Conservation (phyloP, 2,329 filamentous ascomycete species). For the Atkinsonella hypoxylon region DNA sequence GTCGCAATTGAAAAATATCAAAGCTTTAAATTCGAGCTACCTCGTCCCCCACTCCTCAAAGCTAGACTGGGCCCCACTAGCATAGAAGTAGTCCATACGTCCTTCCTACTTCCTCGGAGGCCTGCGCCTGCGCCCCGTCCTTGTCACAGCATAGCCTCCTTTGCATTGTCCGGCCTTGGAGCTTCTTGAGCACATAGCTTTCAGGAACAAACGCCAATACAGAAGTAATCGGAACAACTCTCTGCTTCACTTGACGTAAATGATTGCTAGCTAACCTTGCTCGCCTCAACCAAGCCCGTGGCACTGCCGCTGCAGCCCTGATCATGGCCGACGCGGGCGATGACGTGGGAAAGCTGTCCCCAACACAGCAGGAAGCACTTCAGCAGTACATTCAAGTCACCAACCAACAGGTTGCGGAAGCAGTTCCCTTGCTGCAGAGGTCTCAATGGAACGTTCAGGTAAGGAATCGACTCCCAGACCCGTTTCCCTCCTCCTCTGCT, state of each 20-base stretch:
- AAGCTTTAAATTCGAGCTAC: too few relatives aligned
- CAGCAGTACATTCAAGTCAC: slow-evolving; percentile 85
- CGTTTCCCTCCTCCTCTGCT: too few relatives aligned
- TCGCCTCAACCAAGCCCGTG: background rate
- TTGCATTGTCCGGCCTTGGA: too few relatives aligned
- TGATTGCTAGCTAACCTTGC: background rate
- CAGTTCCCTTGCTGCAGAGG: slow-evolving; percentile 65
- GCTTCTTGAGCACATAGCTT: background rate
- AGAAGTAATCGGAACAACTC: background rate
- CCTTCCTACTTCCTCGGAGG: too few relatives aligned
- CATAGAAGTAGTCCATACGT: too few relatives aligned
- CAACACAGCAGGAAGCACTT: slow-evolving; percentile 69
- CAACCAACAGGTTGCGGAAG: slow-evolving; percentile 64
- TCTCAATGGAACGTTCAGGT: slow-evolving; percentile 97
- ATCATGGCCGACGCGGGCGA: slow-evolving; percentile 22
- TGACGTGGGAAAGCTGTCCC: slow-evolving; percentile 58
- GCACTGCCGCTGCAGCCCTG: background rate
- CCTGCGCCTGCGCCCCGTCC: too few relatives aligned
- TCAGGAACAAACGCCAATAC: background rate
- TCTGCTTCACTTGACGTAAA: background rate
- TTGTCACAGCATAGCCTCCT: too few relatives aligned
- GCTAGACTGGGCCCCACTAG: too few relatives aligned
- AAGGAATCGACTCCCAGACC: slow-evolving; percentile 9
- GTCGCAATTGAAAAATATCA: too few relatives aligned
- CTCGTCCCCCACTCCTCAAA: too few relatives aligned